Percentiles rank a stretch among this genome's conserved stretches.
Evolutionary conservation across 1,284 basidiomycete species (phyloP).

Genomic region (Calocybe gambosa): DNA sequence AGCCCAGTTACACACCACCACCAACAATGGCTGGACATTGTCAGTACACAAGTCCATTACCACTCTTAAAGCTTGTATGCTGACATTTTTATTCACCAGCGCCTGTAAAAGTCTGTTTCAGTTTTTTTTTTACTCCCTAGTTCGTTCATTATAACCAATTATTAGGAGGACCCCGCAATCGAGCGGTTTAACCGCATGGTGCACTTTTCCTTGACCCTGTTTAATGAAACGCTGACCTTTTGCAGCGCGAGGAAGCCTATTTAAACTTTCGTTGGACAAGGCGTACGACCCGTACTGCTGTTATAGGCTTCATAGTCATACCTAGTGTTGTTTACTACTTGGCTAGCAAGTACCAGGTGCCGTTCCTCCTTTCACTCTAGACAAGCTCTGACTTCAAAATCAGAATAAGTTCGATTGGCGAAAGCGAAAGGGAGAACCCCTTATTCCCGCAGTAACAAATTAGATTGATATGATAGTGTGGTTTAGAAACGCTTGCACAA

Average conservation of each 20-base stretch:
- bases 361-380: slow-evolving; percentile 11
- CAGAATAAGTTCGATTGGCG: slow-evolving; percentile 46
- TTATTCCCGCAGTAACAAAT: slow-evolving; percentile 23
- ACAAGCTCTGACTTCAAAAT: slow-evolving; percentile 2
- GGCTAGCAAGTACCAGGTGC: slow-evolving; percentile 24
- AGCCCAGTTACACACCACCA: slow-evolving; percentile 1
- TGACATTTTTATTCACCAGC: slow-evolving; percentile 20
- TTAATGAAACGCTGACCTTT: not conserved
- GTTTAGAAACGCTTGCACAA: slow-evolving; percentile 74
- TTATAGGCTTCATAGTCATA: slow-evolving; percentile 35
- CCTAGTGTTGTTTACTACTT: slow-evolving; percentile 30
- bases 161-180: slow-evolving; percentile 70
- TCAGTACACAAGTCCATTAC: slow-evolving; percentile 22
- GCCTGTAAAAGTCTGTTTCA: slow-evolving; percentile 28
- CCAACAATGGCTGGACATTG: slow-evolving; percentile 40
- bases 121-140: not conserved
- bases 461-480: slow-evolving; percentile 5
- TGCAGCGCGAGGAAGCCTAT: slow-evolving; percentile 75
- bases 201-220: slow-evolving; percentile 16
- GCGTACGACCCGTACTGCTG: slow-evolving; percentile 45
- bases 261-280: slow-evolving; percentile 75
- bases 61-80: slow-evolving; percentile 5
- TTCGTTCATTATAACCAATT: slow-evolving; percentile 8
- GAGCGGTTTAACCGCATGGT: slow-evolving; percentile 80
- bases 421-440: slow-evolving; percentile 38